phyloP scores from a whole-genome alignment of 306 rosid species.

The Castanopsis chinensis region DNA sequence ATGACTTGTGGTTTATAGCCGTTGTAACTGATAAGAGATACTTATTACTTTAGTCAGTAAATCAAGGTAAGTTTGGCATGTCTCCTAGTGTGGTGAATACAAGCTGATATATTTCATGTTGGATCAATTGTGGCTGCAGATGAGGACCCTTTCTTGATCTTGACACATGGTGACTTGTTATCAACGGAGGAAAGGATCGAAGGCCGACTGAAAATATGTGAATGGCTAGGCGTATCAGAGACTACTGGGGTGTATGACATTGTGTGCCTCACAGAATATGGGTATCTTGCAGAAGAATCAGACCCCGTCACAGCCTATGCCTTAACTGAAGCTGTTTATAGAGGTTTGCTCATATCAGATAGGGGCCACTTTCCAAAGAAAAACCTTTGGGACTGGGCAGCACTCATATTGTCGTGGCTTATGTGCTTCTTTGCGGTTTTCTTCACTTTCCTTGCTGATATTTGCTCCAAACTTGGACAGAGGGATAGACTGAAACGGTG shows the following conservation, averaged over 20 bases:
- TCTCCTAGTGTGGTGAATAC: not conserved
- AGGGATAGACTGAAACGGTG: conserved; percentile 8
- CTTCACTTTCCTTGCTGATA: conserved; percentile 33
- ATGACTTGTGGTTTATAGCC: no score
- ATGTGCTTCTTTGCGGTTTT: conserved; percentile 32
- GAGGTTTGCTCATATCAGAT: conserved; percentile 40
- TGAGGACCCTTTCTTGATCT: conserved; percentile 39
- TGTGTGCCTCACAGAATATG: conserved; percentile 41
- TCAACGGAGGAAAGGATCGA: conserved; percentile 47
- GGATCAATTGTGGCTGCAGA: conserved; percentile 11
- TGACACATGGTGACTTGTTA: conserved; percentile 50
- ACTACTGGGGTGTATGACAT: conserved; percentile 41
- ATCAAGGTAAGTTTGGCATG: not conserved
- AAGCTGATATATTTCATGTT: not conserved
- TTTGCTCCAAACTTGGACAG: conserved; percentile 32
- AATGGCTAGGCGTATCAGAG: conserved; percentile 33
- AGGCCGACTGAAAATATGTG: conserved; percentile 35
- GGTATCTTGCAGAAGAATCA: conserved; percentile 41
- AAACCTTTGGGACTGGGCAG: conserved; percentile 24
- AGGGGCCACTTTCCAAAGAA: conserved; percentile 35
- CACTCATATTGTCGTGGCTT: conserved; percentile 21
- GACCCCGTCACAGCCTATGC: conserved; percentile 45
- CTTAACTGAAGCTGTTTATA: conserved; percentile 37
- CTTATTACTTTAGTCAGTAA: not conserved
- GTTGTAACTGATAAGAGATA: no score